Evolutionary conservation across 768 basidiomycete species (phyloP).

Genomic region (Panaeolus cyanescens): DNA sequence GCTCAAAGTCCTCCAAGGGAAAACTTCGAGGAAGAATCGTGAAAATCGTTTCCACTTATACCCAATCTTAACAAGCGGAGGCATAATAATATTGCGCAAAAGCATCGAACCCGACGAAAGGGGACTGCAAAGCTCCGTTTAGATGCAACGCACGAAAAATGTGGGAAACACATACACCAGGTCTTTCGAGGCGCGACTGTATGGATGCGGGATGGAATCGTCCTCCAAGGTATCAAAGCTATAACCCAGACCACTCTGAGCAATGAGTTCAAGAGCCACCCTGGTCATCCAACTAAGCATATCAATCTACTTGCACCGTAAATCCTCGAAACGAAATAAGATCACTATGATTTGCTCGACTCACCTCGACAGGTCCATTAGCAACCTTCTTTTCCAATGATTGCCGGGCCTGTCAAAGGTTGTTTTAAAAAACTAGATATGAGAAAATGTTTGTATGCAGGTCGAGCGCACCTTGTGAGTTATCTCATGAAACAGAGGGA

Average conservation of each 20-base stretch:
- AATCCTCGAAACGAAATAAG: background rate
- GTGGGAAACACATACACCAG: slow-evolving; percentile 19
- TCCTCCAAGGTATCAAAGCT: slow-evolving; percentile 30
- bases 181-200: slow-evolving; percentile 25
- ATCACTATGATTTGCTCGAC: background rate
- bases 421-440: background rate
- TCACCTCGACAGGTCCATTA: slow-evolving; percentile 28
- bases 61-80: slow-evolving; percentile 17
- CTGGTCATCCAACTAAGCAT: slow-evolving; percentile 28
- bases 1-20: slow-evolving; percentile 33
- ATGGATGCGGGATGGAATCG: slow-evolving; percentile 25
- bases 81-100: slow-evolving; percentile 15
- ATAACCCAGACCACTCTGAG: slow-evolving; percentile 30
- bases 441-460: background rate
- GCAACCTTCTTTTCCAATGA: slow-evolving; percentile 20
- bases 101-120: slow-evolving; percentile 14
- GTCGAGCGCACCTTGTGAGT: slow-evolving; percentile 23
- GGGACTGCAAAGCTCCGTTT: slow-evolving; percentile 8
- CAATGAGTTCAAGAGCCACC: slow-evolving; percentile 31
- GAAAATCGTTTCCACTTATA: slow-evolving; percentile 30
- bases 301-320: slow-evolving; percentile 21
- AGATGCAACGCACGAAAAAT: background rate
- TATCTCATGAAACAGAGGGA: slow-evolving; percentile 35
- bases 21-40: slow-evolving; percentile 23
- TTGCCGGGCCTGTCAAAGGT: slow-evolving; percentile 20